Base-by-base conservation (phyloP, 1,284 basidiomycete genomes). In the Cutaneotrichosporon spelunceum region DNA sequence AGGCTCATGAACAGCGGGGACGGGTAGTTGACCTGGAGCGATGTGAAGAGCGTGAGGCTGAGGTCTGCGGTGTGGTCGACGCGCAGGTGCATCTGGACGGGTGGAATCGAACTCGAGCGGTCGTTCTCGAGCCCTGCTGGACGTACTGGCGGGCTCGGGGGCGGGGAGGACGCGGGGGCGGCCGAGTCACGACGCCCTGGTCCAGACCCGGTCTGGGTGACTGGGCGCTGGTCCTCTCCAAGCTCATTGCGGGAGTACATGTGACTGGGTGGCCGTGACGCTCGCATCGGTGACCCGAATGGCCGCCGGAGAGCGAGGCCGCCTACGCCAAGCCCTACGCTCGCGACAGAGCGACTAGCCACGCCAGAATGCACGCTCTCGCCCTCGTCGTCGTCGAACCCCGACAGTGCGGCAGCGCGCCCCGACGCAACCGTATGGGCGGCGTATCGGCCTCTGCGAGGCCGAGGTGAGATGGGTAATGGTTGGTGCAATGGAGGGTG, bases 21-120 rank as follows among this genome's bases (percentile, higher is more conserved):
- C 1, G 95, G 94, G 76, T 98, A 96, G 80, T 98, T 97, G 77
- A 99, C 93, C 66, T 93, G 85, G 21, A 99, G 84, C 11, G 90
- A 92, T 0, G 95, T 98, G n/a, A 88, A 86, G 65, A 99, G 83
- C 2, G 89, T 90, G 33, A 84, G 70, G 5, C 78, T 68, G 49
- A 82, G 68, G 62, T 81, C 76, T 34, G 81, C 78, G 9, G 75
- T 66, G 64, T 82, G 82, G 14, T 71, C 64, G 30, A 82, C 56
- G 27, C 73, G 71, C 0, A 83, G 68, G 59, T 82, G 81, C 3
- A 82, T 66, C 63, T 83, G 82, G 13, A 82, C 71, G 0, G 79
- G 74, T 0, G 79, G 79, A 2, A 78, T 62, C 7, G 70, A 61
- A 14, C 29, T 11, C 3, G 52, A 53, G 13, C 65, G 56, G 48